These are phyloP conservation scores for Cucurbitaria berberidis DNA, from an alignment of 2,329 filamentous ascomycete genomes.

Conservation along the genomic window DNA sequence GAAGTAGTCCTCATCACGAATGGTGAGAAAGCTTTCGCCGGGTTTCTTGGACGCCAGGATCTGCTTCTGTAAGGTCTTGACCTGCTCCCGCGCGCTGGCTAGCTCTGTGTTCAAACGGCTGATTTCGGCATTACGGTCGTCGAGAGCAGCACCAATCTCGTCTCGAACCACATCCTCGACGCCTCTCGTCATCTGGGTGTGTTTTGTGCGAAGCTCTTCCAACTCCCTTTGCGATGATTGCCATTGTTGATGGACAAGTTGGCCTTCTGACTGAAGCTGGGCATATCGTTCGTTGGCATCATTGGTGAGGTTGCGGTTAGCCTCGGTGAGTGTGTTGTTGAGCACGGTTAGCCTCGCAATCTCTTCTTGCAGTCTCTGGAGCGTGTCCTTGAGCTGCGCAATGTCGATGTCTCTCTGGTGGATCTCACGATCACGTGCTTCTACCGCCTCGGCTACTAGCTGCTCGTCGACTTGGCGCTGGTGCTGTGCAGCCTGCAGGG, in stretches of 20 bases:
- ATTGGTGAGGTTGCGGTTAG: constrained; percentile 76
- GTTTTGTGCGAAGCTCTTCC: constrained; percentile 68
- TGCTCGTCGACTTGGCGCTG: constrained; percentile 61
- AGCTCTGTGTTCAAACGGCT: constrained; percentile 78
- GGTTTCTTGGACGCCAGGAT: constrained; percentile 62
- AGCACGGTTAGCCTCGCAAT: constrained; percentile 79
- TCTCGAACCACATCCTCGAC: constrained; percentile 67
- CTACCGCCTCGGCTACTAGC: constrained; percentile 58
- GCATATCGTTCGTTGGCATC: constrained; percentile 76
- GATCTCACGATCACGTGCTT: constrained; percentile 72
- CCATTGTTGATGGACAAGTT: constrained; percentile 59
- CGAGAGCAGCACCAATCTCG: constrained; percentile 69
- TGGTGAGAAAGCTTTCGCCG: constrained; percentile 75
- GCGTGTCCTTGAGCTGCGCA: constrained; percentile 76
- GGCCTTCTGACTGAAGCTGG: constrained; percentile 70
- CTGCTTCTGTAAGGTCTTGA: constrained; percentile 65
- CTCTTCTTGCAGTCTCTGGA: constrained; percentile 82
- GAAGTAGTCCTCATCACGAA: constrained; percentile 93
- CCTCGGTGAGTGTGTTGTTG: constrained; percentile 78
- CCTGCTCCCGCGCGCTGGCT: constrained; percentile 69
- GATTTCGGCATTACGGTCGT: constrained; percentile 85
- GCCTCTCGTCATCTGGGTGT: constrained; percentile 66
- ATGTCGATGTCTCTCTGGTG: constrained; percentile 88
- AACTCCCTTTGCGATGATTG: constrained; percentile 71
- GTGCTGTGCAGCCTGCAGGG: constrained; percentile 61